phyloP scores from a whole-genome alignment of 495 filamentous ascomycete species.

The Penicillium maclennaniae region DNA sequence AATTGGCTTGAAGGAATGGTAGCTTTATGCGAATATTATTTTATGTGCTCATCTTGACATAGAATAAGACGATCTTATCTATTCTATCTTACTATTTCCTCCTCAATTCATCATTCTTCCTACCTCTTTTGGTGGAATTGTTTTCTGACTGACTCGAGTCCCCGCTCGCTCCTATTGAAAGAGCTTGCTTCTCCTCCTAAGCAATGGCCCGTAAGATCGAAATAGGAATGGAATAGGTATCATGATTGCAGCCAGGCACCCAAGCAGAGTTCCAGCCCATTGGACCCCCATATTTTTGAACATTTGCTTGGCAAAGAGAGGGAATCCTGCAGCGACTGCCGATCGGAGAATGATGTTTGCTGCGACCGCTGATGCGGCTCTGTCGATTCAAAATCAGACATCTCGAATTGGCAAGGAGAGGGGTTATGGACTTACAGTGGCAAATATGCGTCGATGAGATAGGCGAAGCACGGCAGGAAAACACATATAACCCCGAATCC shows the following conservation, averaged over 20 bases:
- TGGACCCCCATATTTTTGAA: conserved; percentile 74
- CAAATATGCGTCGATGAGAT: conserved; percentile 40
- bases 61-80: too few relatives aligned
- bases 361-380: conserved; percentile 80
- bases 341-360: conserved; percentile 87
- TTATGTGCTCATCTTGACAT: too few relatives aligned
- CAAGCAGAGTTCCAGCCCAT: conserved; percentile 75
- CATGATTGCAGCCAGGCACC: conserved; percentile 63
- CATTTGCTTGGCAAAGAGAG: conserved; percentile 79
- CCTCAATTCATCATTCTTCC: too few relatives aligned
- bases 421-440: conserved; percentile 61
- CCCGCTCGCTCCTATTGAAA: neutral
- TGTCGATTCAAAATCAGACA: conserved; percentile 11
- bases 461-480: conserved; percentile 41
- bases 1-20: too few relatives aligned
- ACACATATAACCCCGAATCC: conserved; percentile 36
- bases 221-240: conserved; percentile 65
- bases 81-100: too few relatives aligned
- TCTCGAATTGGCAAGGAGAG: neutral
- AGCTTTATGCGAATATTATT: too few relatives aligned
- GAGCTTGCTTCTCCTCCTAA: conserved; percentile 34
- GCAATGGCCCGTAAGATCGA: conserved; percentile 28
- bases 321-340: conserved; percentile 71
- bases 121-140: too few relatives aligned
- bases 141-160: too few relatives aligned